Evolutionary conservation across 352 stramenopile species (phyloP).

Genomic region (Phytophthora citrophthora): DNA sequence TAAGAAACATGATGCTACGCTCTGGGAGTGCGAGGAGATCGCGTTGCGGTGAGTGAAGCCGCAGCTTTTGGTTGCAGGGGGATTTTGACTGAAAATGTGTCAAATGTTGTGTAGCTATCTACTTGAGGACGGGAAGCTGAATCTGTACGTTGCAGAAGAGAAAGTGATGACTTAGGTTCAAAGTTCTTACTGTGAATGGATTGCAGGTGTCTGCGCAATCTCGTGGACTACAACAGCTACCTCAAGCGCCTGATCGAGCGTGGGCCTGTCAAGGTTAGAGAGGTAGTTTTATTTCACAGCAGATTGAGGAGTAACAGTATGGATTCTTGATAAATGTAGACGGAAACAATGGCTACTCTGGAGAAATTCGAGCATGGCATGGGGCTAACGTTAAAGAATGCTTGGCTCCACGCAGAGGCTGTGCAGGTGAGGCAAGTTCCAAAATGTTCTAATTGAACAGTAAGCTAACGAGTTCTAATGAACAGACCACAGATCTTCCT

Average conservation of each 20-base stretch:
- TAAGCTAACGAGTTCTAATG: background rate
- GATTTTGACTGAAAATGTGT: constrained; percentile 1
- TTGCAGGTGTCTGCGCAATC: constrained; percentile 74
- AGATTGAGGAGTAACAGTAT: background rate
- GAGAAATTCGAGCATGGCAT: constrained; percentile 91
- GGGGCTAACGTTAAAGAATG: constrained; percentile 89
- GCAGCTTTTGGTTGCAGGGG: background rate
- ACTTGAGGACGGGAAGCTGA: constrained; percentile 92
- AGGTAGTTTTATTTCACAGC: background rate
- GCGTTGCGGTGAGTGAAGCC: constrained; percentile 57
- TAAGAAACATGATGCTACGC: constrained; percentile 86
- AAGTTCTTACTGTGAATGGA: background rate
- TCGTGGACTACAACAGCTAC: constrained; percentile 86
- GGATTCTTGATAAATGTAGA: constrained; percentile 32
- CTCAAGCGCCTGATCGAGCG: constrained; percentile 71
- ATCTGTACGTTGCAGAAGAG: constrained; percentile 61
- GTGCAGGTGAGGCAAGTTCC: constrained; percentile 55
- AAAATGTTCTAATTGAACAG: background rate
- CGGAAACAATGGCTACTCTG: constrained; percentile 69
- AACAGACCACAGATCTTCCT: constrained; percentile 89
- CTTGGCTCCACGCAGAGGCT: constrained; percentile 90
- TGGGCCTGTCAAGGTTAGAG: constrained; percentile 63
- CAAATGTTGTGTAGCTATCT: constrained; percentile 61
- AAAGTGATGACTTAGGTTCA: background rate
- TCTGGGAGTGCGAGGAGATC: constrained; percentile 93